Percentiles rank a stretch among this genome's conserved stretches.
These are phyloP conservation scores for Micromonas commoda DNA, from an alignment of 139 green algal genomes.

Conservation along the genomic window DNA sequence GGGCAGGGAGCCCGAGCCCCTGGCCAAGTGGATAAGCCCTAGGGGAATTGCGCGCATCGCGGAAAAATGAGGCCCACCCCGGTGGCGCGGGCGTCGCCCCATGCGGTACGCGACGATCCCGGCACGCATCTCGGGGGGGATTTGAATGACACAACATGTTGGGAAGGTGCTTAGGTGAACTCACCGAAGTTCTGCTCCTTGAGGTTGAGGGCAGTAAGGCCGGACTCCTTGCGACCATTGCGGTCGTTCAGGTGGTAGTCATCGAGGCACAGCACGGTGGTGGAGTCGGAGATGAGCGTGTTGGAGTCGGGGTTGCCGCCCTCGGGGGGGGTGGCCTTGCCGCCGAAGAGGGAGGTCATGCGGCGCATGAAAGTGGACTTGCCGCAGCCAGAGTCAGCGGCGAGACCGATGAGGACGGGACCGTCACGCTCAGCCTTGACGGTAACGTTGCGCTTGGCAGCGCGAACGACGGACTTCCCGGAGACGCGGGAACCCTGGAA, in stretches of 20 bases:
- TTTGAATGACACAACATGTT: too few species aligned
- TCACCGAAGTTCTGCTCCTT: constrained; percentile 87
- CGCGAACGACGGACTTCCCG: background rate
- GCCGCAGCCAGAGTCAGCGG: constrained; percentile 96
- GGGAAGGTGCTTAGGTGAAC: too few species aligned
- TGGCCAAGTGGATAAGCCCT: background rate
- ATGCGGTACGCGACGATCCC: too few species aligned
- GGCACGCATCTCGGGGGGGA: too few species aligned
- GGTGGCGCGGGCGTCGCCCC: too few species aligned
- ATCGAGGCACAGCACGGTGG: constrained; percentile 99
- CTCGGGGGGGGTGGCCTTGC: constrained; percentile 73
- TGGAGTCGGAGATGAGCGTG: constrained; percentile 96
- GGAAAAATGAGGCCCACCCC: too few species aligned
- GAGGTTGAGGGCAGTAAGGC: constrained; percentile 87
- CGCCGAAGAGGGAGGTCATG: constrained; percentile 96
- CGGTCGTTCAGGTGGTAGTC: constrained; percentile 97
- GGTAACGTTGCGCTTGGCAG: background rate
- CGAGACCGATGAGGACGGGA: constrained; percentile 91
- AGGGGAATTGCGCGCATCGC: background rate
- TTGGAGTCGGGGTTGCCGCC: constrained; percentile 89
- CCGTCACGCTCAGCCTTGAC: background rate
- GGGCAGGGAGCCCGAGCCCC: too few species aligned
- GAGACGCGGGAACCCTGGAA: background rate
- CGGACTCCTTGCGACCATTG: constrained; percentile 78
- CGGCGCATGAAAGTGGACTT: constrained; percentile 99